Base-by-base conservation (phyloP, 257 asterid species). In the Solanum bulbocastanum region DNA sequence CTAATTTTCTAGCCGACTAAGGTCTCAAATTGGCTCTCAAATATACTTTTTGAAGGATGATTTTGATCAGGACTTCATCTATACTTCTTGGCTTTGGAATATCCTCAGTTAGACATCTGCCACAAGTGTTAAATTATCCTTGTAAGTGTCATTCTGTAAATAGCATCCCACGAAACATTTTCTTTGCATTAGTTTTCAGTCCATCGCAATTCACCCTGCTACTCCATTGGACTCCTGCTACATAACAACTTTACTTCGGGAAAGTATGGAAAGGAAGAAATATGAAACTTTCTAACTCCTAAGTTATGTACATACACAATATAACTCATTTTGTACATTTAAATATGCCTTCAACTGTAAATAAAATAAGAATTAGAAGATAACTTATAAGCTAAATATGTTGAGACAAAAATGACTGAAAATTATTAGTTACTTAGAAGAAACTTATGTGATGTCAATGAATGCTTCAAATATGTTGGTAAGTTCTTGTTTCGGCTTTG, bases 401-500 rank as follows among this genome's bases (percentile, higher is more conserved):
- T 22, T 10, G 10, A 30, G 30, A n/a, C 83, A 75, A 75, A 75
- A 75, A 22, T 2, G 56, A 20, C 39, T 20, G 83, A 33, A 33
- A 33, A 33, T 33, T 33, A 33, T 3, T 11, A 39, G 56, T 37
- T 37, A 75, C 56, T 75, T 13, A 36, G 2, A 23, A 37, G 83
- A 74, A 37, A 37, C 56, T 33, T 75, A 75, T 74, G 49, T 4
- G 18, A 52, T 83, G 32, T 58, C n/a, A 33, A 11, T 18, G 12
- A 8, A 20, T 86, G 49, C 72, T 71, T 87, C 87, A 83, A 87
- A 90, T 40, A 83, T 33, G 2, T 69, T 40, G 23, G 82, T 89
- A 40, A 95, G 89, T 87, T 46, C 40, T 20, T 56, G 60, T 84
- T 92, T 91, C 88, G 91, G 92, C 83, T 69, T 76, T 22, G 85